Conservation (phyloP, 441 rosid genomes). For the Eutrema salsugineum region DNA sequence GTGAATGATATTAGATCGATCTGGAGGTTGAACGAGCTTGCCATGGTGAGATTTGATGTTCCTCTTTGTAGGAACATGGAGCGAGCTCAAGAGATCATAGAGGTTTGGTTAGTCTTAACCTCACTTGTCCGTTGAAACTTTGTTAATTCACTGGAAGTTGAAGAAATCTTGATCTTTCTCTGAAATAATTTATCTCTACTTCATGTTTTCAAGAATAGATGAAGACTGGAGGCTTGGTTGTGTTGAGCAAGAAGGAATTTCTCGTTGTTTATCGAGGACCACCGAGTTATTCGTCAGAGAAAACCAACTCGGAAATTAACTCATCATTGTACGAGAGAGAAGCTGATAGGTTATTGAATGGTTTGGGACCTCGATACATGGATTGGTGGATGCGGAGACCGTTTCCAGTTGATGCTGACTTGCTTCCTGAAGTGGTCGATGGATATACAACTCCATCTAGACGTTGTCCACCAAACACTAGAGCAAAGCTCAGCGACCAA, state of each 20-base stretch:
- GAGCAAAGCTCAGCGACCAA: slow-evolving; percentile 47
- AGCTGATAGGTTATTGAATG: slow-evolving; percentile 79
- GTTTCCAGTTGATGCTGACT: slow-evolving; percentile 83
- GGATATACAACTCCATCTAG: slow-evolving; percentile 69
- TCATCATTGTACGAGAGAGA: slow-evolving; percentile 75
- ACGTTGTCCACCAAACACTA: slow-evolving; percentile 57
- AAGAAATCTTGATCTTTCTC: not conserved
- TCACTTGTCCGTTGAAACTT: not conserved
- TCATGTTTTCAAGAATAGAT: slow-evolving; percentile 39
- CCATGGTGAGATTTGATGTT: slow-evolving; percentile 65
- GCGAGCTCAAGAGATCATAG: slow-evolving; percentile 76
- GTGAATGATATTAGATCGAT: slow-evolving; percentile 50
- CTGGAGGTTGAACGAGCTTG: slow-evolving; percentile 67
- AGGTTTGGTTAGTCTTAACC: slow-evolving; percentile 44
- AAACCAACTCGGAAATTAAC: not conserved
- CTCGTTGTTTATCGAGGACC: slow-evolving; percentile 57
- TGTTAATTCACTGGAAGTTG: not conserved
- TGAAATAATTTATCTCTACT: not conserved
- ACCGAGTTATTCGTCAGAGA: slow-evolving; percentile 9
- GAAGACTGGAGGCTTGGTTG: slow-evolving; percentile 86
- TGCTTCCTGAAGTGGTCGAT: slow-evolving; percentile 64
- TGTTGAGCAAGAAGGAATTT: slow-evolving; percentile 64
- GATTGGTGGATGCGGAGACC: slow-evolving; percentile 98
- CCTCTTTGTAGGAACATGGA: slow-evolving; percentile 82
- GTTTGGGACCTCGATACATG: slow-evolving; percentile 76